These are phyloP conservation scores for Alternaria arbusti DNA, from an alignment of 2,329 filamentous ascomycete genomes.

Conservation along the genomic window DNA sequence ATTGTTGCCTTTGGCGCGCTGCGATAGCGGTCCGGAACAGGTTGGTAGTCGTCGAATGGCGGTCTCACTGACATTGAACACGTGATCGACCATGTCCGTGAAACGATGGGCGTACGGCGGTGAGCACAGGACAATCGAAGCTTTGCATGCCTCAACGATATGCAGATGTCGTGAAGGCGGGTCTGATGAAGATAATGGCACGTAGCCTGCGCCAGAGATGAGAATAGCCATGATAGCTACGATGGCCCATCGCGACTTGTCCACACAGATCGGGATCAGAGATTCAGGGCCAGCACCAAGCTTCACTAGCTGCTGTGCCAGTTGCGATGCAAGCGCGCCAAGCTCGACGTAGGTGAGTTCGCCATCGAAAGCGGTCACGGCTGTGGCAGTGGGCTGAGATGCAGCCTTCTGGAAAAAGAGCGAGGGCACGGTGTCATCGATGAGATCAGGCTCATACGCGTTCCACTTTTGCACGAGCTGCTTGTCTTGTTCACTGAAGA, in stretches of 20 bases:
- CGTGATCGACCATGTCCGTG: conserved; percentile 18
- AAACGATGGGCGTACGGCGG: conserved; percentile 30
- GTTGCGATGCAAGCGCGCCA: conserved; percentile 22
- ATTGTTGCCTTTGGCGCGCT: conserved; percentile 26
- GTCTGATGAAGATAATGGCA: conserved; percentile 38
- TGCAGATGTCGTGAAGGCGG: conserved; percentile 34
- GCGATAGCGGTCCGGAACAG: conserved; percentile 7
- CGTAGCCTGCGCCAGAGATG: conserved; percentile 43
- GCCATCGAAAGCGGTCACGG: conserved; percentile 39
- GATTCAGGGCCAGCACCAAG: conserved; percentile 43
- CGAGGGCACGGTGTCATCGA: conserved; percentile 35
- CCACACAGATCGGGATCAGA: conserved; percentile 44
- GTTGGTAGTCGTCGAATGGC: conserved; percentile 22
- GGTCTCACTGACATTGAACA: conserved; percentile 25
- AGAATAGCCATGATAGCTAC: conserved; percentile 47
- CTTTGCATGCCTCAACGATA: conserved; percentile 37
- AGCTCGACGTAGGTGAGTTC: conserved; percentile 40
- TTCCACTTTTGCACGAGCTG: conserved; percentile 36
- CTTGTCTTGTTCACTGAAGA: conserved; percentile 37
- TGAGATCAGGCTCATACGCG: conserved; percentile 18
- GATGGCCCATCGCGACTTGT: conserved; percentile 47
- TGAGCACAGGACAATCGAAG: conserved; percentile 37
- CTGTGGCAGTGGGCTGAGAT: conserved; percentile 23
- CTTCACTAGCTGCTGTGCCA: conserved; percentile 38
- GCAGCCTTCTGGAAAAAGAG: conserved; percentile 31